A percentile compares a stretch with the other conserved stretches of the same genome.
phyloP scores from a whole-genome alignment of 2,329 filamentous ascomycete species.

The Talaromyces funiculosus region DNA sequence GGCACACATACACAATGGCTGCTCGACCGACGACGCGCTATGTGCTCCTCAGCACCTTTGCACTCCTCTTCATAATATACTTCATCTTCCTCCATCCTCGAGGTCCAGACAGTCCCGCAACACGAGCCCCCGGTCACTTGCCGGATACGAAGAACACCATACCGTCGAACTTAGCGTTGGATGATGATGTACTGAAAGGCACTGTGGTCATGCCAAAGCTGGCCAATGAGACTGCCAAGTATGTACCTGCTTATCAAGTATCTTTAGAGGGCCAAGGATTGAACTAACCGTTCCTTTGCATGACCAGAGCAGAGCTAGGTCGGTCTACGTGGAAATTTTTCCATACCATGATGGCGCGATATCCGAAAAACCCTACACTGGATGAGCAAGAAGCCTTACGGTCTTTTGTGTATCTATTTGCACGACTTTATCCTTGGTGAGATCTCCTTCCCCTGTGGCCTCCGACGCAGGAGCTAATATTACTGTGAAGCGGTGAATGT shows the following conservation, averaged over 20 bases:
- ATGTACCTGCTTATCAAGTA: slow-evolving; percentile 16
- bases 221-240: slow-evolving; percentile 47
- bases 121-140: slow-evolving; percentile 38
- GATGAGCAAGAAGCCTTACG: slow-evolving; percentile 57
- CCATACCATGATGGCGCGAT: slow-evolving; percentile 62
- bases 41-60: slow-evolving; percentile 29
- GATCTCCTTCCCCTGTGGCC: neutral
- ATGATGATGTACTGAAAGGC: slow-evolving; percentile 38
- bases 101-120: slow-evolving; percentile 33
- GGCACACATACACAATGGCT: slow-evolving; percentile 26
- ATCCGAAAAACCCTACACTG: slow-evolving; percentile 56
- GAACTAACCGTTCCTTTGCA: slow-evolving; percentile 8
- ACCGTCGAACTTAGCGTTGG: slow-evolving; percentile 21
- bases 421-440: slow-evolving; percentile 60
- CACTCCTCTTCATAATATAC: slow-evolving; percentile 32
- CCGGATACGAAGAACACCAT: slow-evolving; percentile 18
- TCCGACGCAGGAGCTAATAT: neutral
- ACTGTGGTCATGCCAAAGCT: slow-evolving; percentile 43
- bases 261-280: neutral
- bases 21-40: slow-evolving; percentile 34
- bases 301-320: slow-evolving; percentile 54
- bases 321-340: slow-evolving; percentile 62
- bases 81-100: slow-evolving; percentile 35
- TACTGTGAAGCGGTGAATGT: slow-evolving; percentile 52
- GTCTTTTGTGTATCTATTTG: slow-evolving; percentile 59